Conservation (phyloP, 2,329 filamentous ascomycete species). For the Colletotrichum cereale region DNA sequence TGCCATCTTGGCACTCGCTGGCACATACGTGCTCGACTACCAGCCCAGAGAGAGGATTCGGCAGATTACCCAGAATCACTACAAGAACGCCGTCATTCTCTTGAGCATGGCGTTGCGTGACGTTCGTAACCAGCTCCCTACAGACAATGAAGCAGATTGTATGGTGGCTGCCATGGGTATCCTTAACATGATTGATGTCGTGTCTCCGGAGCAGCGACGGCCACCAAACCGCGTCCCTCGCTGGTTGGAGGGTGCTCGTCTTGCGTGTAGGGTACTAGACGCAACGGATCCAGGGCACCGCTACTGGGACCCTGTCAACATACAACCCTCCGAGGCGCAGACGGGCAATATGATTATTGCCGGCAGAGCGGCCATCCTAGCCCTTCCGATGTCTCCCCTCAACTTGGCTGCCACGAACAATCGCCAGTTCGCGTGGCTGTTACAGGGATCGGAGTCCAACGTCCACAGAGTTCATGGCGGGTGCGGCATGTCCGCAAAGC, state of each 20-base stretch:
- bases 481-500: conserved; percentile 56
- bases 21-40: conserved; percentile 58
- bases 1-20: conserved; percentile 56
- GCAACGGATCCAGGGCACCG: conserved; percentile 51
- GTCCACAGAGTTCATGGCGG: conserved; percentile 56
- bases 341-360: conserved; percentile 56
- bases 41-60: conserved; percentile 49
- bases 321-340: conserved; percentile 51
- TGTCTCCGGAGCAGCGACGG: conserved; percentile 52
- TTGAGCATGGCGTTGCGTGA: conserved; percentile 44
- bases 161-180: conserved; percentile 46
- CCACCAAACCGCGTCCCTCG: conserved; percentile 51
- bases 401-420: conserved; percentile 46
- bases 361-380: conserved; percentile 54
- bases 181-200: conserved; percentile 41
- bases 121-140: conserved; percentile 6
- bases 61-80: conserved; percentile 49
- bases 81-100: conserved; percentile 48
- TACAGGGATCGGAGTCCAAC: conserved; percentile 52
- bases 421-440: conserved; percentile 53
- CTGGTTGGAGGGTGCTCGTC: conserved; percentile 54
- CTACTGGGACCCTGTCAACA: conserved; percentile 51
- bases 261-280: conserved; percentile 52
- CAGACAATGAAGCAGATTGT: conserved; percentile 23
- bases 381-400: conserved; percentile 54